Base-by-base conservation (phyloP, 2,329 filamentous ascomycete species). In the Colletotrichum paranaense region DNA sequence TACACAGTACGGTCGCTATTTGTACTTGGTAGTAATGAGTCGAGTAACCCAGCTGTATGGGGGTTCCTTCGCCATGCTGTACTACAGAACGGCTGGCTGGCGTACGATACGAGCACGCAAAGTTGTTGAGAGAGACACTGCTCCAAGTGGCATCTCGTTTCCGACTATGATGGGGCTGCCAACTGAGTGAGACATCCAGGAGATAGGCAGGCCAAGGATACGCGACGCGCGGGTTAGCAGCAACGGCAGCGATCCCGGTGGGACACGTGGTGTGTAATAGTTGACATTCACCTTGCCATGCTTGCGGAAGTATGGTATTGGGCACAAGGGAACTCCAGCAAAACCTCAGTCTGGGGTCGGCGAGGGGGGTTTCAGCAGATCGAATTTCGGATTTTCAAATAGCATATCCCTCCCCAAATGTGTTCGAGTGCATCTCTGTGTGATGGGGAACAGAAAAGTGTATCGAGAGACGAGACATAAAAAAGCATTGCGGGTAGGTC, bases 261-360 rank as follows among this genome's bases (percentile, higher is more conserved):
- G 58, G 66, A 69, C 66, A 72, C 69, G 66, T 69, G 69, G 65
- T 59, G 42, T 63, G 24, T 59, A 64, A 19, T 38, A 24, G 9
- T 63, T n/a, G 69, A 68, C 58, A 26, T 68, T 62, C 26, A 7
- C 24, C 16, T 57, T 30, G 12, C 49, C 35, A 19, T 63, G 52
- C 26, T 63, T 42, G 65, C 69, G 42, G 53, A 63, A 14, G 32
- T 26, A 42, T 12, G 38, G 38, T 42, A 19, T 42, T 42, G 16
- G 16, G 38, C 16, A 14, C 52, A 12, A 0, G 26, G 52, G 52
- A 55, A 55, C 26, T 26, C 60, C 22, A 52, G 42, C 24, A 19
- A 19, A 32, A 12, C 46, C 28, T 63, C n/a, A 49, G 28, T 35
- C 22, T 32, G 11, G 24, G 16, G 24, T 42, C 26, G 28, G 26